Percentiles rank a stretch among this genome's conserved stretches.
phyloP scores from a whole-genome alignment of 176 grass and related monocot genomes.

The Miscanthus lutarioriparius region DNA sequence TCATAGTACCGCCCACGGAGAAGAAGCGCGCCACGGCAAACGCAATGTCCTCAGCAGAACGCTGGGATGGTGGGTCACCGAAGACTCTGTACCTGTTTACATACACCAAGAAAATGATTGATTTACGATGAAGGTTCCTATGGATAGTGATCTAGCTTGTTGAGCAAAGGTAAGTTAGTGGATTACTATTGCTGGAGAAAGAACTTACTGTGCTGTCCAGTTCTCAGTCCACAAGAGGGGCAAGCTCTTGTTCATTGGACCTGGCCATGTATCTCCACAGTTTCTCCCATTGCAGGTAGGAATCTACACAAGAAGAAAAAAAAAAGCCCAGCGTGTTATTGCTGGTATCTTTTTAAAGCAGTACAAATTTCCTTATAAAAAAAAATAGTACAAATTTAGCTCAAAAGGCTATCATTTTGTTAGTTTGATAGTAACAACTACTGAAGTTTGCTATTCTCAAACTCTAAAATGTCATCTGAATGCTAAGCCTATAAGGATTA shows the following conservation, averaged over 20 bases:
- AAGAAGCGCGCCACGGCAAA: conserved; percentile 86
- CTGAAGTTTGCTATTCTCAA: background rate
- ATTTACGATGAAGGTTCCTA: background rate
- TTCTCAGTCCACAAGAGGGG: conserved; percentile 77
- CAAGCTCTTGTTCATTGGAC: conserved; percentile 42
- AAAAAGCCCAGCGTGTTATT: background rate
- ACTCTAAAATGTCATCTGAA: background rate
- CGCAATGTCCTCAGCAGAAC: conserved; percentile 79
- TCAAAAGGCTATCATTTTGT: background rate
- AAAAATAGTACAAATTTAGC: background rate
- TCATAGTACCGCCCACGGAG: conserved; percentile 71
- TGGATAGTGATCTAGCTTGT: background rate
- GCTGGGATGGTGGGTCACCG: conserved; percentile 87
- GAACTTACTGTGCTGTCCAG: conserved; percentile 94
- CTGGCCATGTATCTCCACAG: conserved; percentile 71
- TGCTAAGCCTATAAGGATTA: background rate
- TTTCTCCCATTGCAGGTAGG: conserved; percentile 74
- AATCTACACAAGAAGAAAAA: conserved; percentile 38
- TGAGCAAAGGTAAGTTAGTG: background rate
- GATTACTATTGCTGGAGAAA: background rate
- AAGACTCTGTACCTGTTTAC: conserved; percentile 86
- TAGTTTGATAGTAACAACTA: no score
- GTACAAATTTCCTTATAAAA: background rate
- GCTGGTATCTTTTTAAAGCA: background rate
- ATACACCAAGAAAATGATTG: background rate